phyloP scores from a whole-genome alignment of 169 alveolate species.

The Eimeria brunetti region DNA sequence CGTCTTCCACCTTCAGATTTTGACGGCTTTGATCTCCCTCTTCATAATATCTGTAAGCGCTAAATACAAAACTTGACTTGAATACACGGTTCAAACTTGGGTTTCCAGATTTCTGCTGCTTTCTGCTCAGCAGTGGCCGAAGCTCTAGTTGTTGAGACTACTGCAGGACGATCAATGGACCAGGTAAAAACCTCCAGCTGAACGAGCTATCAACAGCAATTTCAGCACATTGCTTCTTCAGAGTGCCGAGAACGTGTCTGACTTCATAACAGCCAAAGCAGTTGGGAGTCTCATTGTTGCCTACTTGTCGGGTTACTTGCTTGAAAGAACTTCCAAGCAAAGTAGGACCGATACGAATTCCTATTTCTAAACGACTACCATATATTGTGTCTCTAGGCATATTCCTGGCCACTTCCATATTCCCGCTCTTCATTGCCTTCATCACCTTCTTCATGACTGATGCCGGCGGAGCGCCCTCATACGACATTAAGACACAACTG shows the following conservation, averaged over 20 bases:
- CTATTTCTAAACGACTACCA: background rate
- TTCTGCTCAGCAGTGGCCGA: conserved; percentile 94
- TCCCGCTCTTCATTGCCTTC: conserved; percentile 91
- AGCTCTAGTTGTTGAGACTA: conserved; percentile 89
- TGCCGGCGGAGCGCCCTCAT: conserved; percentile 81
- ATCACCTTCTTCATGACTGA: conserved; percentile 92
- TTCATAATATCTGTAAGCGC: conserved; percentile 83
- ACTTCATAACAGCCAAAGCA: conserved; percentile 94
- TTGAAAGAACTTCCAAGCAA: conserved; percentile 91
- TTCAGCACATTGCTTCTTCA: background rate
- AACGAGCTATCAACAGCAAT: background rate
- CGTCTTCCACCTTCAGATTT: conserved; percentile 81
- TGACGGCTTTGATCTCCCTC: conserved; percentile 81
- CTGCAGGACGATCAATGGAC: conserved; percentile 81
- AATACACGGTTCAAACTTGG: background rate
- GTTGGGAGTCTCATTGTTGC: conserved; percentile 94
- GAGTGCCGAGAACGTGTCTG: conserved; percentile 88
- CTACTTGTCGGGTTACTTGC: conserved; percentile 95
- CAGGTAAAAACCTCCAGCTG: conserved; percentile 23
- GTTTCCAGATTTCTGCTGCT: conserved; percentile 84
- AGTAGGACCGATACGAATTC: conserved; percentile 48
- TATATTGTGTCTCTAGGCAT: conserved; percentile 80
- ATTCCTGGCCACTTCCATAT: conserved; percentile 92
- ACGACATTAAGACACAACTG: conserved; percentile 86
- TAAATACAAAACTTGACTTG: background rate